Conservation (phyloP, 192 early-diverging fungal genomes). For the Coemansia sp. region DNA sequence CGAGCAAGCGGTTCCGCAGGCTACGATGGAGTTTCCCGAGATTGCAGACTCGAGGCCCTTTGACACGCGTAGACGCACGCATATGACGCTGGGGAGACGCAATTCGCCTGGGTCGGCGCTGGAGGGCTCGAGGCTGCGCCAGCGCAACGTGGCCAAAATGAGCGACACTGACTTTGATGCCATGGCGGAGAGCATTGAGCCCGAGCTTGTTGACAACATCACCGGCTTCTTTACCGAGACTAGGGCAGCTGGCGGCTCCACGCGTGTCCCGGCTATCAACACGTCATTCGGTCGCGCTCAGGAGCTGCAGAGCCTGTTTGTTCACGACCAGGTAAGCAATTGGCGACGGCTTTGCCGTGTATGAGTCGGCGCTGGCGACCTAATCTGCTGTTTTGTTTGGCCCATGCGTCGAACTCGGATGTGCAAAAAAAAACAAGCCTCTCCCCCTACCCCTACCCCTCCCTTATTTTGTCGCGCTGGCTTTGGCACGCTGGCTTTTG, state of each 20-base stretch:
- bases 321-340: background rate
- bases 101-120: slow-evolving; percentile 11
- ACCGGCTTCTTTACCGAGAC: slow-evolving; percentile 14
- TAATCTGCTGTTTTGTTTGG: background rate
- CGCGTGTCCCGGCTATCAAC: background rate
- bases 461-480: too few species aligned
- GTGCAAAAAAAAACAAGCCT: too few species aligned
- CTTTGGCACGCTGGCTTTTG: too few species aligned
- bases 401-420: too few species aligned
- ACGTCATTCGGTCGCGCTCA: background rate
- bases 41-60: background rate
- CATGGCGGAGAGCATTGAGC: slow-evolving; percentile 19
- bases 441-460: too few species aligned
- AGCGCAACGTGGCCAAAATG: slow-evolving; percentile 21
- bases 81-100: slow-evolving; percentile 7
- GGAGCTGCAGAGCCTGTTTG: background rate
- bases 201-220: slow-evolving; percentile 13
- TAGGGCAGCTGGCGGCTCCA: too few species aligned
- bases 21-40: too few species aligned
- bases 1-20: too few species aligned
- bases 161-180: slow-evolving; percentile 35
- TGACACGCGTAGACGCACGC: slow-evolving; percentile 12
- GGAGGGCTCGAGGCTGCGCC: slow-evolving; percentile 26
- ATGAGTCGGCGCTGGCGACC: too few species aligned
- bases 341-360: too few species aligned